Evolutionary conservation across 176 grass and related monocot species (phyloP), one percentile per base, ranked within the genome.

Genomic region (Poa annua): DNA sequence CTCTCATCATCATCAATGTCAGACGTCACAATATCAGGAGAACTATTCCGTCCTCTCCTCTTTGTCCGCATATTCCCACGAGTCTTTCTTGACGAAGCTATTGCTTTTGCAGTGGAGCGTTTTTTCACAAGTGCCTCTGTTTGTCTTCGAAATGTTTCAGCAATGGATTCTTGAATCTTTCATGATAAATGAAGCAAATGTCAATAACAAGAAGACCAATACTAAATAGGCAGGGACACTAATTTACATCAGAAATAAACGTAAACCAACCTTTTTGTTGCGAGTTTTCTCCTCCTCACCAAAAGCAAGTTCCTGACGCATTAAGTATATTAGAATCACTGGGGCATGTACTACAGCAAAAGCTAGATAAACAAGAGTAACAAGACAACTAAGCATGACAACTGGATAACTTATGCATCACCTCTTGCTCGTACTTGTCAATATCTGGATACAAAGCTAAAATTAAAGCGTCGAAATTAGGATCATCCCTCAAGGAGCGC

Each of bases 341-440:
- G 36, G 73, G 49, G 75, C 16, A 55, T 34, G 35, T 77, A 78
- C 34, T 81, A 76, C 54, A 77, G 50, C 48, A 45, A 78, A 90
- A 83, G 65, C n/a, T 62, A 82, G 77, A 11, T 66, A 82, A 62
- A 84, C 22, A 59, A 79, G 72, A 14, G 49, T 76, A 25, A 79
- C 19, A 59, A 66, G 69, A 38, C 36, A 75, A 69, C 22, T 76
- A 69, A 71, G 48, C 72, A 19, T 35, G 4, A 34, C 17, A 35
- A 78, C 34, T 75, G 65, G 20, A 86, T 75, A 87, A 67, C 50
- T 61, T 74, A 76, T 86, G 35, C 17, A 65, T 87, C 88, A 93
- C 94, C 94, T 97, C 91, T 89, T 93, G 84, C 80, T 97, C 94
- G 22, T 91, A 97, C 79, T 97, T 97, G 75, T 97, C 90, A 91